A percentile compares a stretch with the other conserved stretches of the same genome.
These are phyloP conservation scores for Plasmodium gallinaceum DNA, from an alignment of 169 alveolate genomes.

Conservation along the genomic window DNA sequence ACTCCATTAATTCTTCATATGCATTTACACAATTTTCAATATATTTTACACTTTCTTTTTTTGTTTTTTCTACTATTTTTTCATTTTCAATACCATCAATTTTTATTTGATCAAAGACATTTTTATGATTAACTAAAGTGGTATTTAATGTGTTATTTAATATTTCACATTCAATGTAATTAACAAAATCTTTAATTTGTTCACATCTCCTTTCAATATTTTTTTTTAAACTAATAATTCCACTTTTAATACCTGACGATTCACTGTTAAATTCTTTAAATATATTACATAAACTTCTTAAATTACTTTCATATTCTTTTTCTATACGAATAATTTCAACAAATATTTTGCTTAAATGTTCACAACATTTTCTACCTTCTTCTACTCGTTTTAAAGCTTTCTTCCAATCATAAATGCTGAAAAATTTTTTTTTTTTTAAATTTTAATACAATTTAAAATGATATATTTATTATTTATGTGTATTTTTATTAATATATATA, in stretches of 20 bases:
- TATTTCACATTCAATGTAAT: constrained; percentile 53
- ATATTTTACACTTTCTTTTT: constrained; percentile 40
- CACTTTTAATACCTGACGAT: constrained; percentile 59
- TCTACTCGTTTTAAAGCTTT: constrained; percentile 59
- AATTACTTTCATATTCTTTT: constrained; percentile 50
- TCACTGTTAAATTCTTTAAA: constrained; percentile 35
- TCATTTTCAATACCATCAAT: constrained; percentile 62
- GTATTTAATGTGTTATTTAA: constrained; percentile 50
- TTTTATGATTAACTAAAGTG: constrained; percentile 39
- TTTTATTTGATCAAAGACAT: constrained; percentile 61
- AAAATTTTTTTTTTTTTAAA: neutral
- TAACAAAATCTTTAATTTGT: constrained; percentile 61
- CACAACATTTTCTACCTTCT: constrained; percentile 59
- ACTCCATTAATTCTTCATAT: constrained; percentile 32
- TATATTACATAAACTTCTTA: constrained; percentile 27
- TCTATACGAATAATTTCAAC: constrained; percentile 38
- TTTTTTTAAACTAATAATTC: constrained; percentile 46
- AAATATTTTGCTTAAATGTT: constrained; percentile 28
- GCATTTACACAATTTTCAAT: constrained; percentile 53
- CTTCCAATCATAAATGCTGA: constrained; percentile 53
- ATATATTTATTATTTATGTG: too few species aligned
- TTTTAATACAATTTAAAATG: neutral
- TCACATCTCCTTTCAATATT: constrained; percentile 70
- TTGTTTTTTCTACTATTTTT: constrained; percentile 35
- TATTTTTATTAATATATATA: too few species aligned